Base-by-base conservation (phyloP, 164 flowering plant genomes). In the Macadamia tetraphylla region DNA sequence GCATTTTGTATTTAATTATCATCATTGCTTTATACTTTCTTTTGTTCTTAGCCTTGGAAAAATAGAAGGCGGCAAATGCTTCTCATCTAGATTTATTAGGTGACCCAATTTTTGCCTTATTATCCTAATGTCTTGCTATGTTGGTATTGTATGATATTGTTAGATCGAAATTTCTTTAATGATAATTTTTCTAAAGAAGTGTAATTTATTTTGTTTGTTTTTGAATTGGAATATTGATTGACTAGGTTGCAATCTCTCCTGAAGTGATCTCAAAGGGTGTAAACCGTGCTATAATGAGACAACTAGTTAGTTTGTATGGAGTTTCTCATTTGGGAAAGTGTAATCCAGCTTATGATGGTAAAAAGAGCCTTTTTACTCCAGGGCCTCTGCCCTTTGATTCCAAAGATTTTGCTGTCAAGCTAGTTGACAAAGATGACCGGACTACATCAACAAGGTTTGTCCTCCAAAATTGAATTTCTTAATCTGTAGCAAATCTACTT, bases 341-440 rank as follows among this genome's bases (percentile, higher is more conserved):
- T 5, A 58, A 1, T 7, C 89, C 89, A 0, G 96, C 85, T 0
- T 94, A 84, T 75, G 98, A 94, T 81, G 97, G 99, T 0, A 67
- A 80, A 40, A 90, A 89, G 56, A 81, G 86, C 35, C 64, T 86
- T 0, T 90, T 81, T 56, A 83, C 90, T 0, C 92, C 94, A 0
- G 89, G 88, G 0, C 66, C 81, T 3, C 68, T 91, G 57, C 91
- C 92, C 0, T 92, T 92, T 66, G 18, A 12, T 0, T 77, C 85
- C 0, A 88, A 85, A 61, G 91, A 90, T 0, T 92, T 90, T 67
- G 66, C 63, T 1, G 72, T 88, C 9, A 77, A 71, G 49, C 68
- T 90, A 18, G 63, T 12, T 8, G 81, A 81, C 14, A 56, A 73
- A 0, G 82, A 81, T 43, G 78, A 44, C 10, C 52, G 46, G 4